A percentile compares a stretch with the other conserved stretches of the same genome.
phyloP scores from a whole-genome alignment of 176 grass and related monocot genomes.

The Panicum miliaceum region DNA sequence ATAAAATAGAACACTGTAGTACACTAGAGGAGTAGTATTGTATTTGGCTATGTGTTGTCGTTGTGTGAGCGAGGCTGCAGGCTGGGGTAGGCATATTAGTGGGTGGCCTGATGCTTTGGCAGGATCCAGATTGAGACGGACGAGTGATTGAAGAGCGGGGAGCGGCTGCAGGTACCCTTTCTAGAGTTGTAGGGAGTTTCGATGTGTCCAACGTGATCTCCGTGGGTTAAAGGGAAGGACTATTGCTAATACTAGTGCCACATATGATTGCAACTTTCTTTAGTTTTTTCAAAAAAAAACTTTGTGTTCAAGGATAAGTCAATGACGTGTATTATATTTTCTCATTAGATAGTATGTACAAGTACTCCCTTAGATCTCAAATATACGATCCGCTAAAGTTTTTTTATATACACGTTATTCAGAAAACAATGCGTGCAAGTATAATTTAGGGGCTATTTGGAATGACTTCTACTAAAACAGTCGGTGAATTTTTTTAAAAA shows the following conservation, averaged over 20 bases:
- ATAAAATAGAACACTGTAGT: not conserved
- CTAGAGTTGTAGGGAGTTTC: not conserved
- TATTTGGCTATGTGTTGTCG: not conserved
- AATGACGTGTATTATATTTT: not conserved
- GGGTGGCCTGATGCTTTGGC: conserved; percentile 24
- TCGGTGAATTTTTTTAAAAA: no score
- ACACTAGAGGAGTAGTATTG: not conserved
- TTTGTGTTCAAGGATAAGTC: not conserved
- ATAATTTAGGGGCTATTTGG: no score
- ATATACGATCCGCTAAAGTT: no score
- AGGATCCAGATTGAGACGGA: conserved; percentile 21
- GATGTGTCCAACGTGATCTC: not conserved
- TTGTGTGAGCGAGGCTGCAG: not conserved
- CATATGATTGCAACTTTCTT: not conserved
- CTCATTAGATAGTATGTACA: not conserved
- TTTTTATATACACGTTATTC: no score
- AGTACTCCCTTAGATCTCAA: no score
- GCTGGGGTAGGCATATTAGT: not conserved
- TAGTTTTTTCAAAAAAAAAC: not conserved
- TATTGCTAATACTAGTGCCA: not conserved
- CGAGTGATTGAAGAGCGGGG: not conserved
- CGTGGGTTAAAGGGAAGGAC: conserved; percentile 2
- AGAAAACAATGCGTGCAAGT: no score
- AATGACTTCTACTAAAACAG: no score
- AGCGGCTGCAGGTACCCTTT: not conserved